phyloP scores from a whole-genome alignment of 2,329 filamentous ascomycete genomes.

The Aspergillus novofumigatus region DNA sequence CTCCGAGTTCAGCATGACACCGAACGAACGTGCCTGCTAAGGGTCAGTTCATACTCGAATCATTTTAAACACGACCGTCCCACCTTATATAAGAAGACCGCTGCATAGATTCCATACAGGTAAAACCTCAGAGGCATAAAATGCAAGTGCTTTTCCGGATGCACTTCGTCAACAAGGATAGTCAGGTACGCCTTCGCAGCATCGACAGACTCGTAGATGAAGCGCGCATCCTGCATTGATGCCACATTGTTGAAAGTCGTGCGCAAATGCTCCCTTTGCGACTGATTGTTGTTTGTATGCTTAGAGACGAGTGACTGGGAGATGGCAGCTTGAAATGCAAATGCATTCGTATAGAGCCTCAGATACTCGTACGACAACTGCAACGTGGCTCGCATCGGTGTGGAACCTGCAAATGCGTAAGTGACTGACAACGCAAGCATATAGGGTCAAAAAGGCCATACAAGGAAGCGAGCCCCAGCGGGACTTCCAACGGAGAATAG shows the following conservation, averaged over 20 bases:
- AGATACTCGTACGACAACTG: slow-evolving; percentile 70
- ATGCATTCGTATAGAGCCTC: slow-evolving; percentile 69
- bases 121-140: slow-evolving; percentile 64
- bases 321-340: slow-evolving; percentile 69
- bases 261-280: slow-evolving; percentile 38
- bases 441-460: slow-evolving; percentile 31
- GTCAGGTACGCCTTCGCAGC: slow-evolving; percentile 59
- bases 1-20: slow-evolving; percentile 54
- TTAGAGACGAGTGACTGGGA: slow-evolving; percentile 46
- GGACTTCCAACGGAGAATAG: slow-evolving; percentile 67
- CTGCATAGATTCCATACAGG: slow-evolving; percentile 59
- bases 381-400: slow-evolving; percentile 62
- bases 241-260: slow-evolving; percentile 52
- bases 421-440: not conserved
- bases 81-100: slow-evolving; percentile 63
- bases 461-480: slow-evolving; percentile 65
- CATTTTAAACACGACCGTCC: not conserved
- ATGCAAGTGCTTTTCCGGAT: slow-evolving; percentile 55
- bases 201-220: slow-evolving; percentile 63
- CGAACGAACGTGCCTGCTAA: slow-evolving; percentile 53
- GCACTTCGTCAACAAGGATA: slow-evolving; percentile 57
- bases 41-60: not conserved
- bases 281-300: slow-evolving; percentile 31
- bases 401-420: slow-evolving; percentile 47
- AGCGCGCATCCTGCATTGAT: slow-evolving; percentile 59